Evolutionary conservation across 176 grass and related monocot species (phyloP).

Genomic region (Eragrostis curvula): DNA sequence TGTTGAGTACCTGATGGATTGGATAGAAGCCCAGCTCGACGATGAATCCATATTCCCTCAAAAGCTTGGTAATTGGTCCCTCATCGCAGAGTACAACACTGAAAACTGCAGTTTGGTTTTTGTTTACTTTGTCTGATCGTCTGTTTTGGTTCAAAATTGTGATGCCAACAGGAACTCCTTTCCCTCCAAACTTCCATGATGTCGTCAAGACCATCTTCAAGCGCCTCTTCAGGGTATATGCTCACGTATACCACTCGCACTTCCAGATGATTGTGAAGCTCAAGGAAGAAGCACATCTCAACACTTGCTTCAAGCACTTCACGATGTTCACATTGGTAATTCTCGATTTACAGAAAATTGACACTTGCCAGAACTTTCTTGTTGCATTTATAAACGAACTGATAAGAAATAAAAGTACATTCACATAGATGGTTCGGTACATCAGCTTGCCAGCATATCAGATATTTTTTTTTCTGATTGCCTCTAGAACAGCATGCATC

Average conservation of each 20-base stretch:
- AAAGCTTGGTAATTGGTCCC: slow-evolving; percentile 61
- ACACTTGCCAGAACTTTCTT: background rate
- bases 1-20: slow-evolving; percentile 95
- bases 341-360: background rate
- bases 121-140: background rate
- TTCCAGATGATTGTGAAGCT: slow-evolving; percentile 86
- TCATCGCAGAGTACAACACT: background rate
- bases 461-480: too few relatives aligned
- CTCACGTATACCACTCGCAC: slow-evolving; percentile 90
- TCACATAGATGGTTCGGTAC: background rate
- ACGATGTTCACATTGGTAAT: slow-evolving; percentile 82
- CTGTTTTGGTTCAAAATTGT: background rate
- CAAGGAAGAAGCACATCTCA: slow-evolving; percentile 94
- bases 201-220: slow-evolving; percentile 95
- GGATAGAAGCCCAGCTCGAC: slow-evolving; percentile 82
- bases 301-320: slow-evolving; percentile 99
- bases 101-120: background rate
- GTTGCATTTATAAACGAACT: background rate
- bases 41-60: slow-evolving; percentile 91
- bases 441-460: slow-evolving; percentile 19
- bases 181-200: slow-evolving; percentile 78
- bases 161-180: slow-evolving; percentile 61
- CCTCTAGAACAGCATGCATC: background rate
- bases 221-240: slow-evolving; percentile 93
- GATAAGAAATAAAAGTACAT: too few relatives aligned